Evolutionary conservation across 116 monocot genomes (phyloP), one percentile per base, ranked within the genome.

Genomic region (Posidonia oceanica): DNA sequence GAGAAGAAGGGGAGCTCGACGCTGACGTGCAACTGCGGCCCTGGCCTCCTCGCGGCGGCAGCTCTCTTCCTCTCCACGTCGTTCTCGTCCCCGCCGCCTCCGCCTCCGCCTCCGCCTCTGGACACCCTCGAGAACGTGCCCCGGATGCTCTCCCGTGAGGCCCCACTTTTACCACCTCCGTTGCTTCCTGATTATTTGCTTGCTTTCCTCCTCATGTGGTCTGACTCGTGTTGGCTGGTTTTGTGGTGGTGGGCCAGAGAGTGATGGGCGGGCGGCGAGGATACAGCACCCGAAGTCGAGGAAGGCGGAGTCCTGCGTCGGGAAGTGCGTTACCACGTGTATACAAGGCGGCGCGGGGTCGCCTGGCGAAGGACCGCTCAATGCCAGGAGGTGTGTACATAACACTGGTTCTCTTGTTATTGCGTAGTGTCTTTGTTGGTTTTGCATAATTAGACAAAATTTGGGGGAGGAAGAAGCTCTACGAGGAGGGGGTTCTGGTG

Each of bases 321-420:
- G 73, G 68, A 87, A 96, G 78, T 96, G 96, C 68, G 83, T 91
- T n/a, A 70, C 75, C 59, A 96, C 96, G 21, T 96, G 96, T 86
- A 81, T 91, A 41, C 88, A 74, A 2, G 86, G 91, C 40, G 91
- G 88, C 62, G 84, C 79, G 6, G 93, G 88, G 38, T 85, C 88
- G 0, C 91, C 91, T 11, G 94, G 94, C 41, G 94, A 91, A 76
- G 95, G 95, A 8, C 88, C 91, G n/a, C 63, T 96, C 39, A 96
- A 91, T 68, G 69, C 84, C 42, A 75, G 95, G 72, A 88, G 88
- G 95, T 95, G 71, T 12, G 61, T 61, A 23, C 14, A n/a, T n/a
- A n/a, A n/a, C n/a, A 61, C 12, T 36, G 23, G 21, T 57, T 57
- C 12, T 60, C 20, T 20, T 22, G 23, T 60, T 8, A 29, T 29